Base-by-base conservation (phyloP, 179 eudicot species). In the Heliamphora pulchella region DNA sequence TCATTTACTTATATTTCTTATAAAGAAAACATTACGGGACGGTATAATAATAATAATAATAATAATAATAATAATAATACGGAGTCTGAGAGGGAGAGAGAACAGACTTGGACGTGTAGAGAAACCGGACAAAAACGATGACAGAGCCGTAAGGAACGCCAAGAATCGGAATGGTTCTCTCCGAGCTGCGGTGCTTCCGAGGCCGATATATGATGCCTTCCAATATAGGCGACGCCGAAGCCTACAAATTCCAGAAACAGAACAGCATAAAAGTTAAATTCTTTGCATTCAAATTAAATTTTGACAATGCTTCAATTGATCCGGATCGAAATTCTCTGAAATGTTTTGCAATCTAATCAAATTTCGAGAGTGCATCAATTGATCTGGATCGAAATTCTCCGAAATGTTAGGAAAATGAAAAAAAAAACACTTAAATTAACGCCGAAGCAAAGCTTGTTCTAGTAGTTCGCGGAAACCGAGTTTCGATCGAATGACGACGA, bases 61-160 rank as follows among this genome's bases (percentile, higher is more conserved):
- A 31, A 31, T 31, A 31, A 31, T 31, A 31, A 31, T 31, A 31
- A 31, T 31, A 31, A 31, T 31, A 31, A 31, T 31, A 31, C 31
- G 31, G 31, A 31, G 31, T 0, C 31, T 31, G 31, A 31, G 31
- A 31, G 31, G 31, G 63, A 7, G 64, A 69, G 57, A 15, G 15
- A 77, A 77, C 90, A 81, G 8, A 95, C 98, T 85, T 90, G 80
- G 87, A 84, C 9, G 94, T 81, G 80, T 91, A 92, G 11, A 95
- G 90, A 75, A 88, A 92, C 47, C 88, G 81, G 31, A 93, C 77
- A 82, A 95, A 95, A 50, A 83, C 92, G 7, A 84, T 80, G 79
- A 93, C 98, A 18, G 98, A 97, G 8, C 90, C 92, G 85, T 86
- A 82, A 3, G 98, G 98, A 13, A 93, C 98, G 55, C 98, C 98